Evolutionary conservation across 2,329 filamentous ascomycete species (phyloP).

Genomic region (Fusarium sp.): DNA sequence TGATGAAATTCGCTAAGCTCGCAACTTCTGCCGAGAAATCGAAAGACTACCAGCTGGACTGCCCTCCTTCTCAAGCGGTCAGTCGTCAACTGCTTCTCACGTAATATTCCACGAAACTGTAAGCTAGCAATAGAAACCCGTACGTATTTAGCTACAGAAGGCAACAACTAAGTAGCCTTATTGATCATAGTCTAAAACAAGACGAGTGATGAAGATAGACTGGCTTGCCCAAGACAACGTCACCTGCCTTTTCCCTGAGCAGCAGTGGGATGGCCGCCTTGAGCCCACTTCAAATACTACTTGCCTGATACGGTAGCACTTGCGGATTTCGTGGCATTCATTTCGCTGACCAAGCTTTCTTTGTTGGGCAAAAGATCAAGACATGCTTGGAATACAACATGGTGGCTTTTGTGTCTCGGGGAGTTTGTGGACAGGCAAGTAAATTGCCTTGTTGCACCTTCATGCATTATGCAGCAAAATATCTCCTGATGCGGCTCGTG

Average conservation of each 20-base stretch:
- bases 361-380: neutral
- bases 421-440: neutral
- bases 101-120: neutral
- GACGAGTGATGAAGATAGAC: neutral
- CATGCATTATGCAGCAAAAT: neutral
- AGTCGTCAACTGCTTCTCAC: neutral
- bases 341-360: neutral
- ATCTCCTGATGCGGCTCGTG: neutral
- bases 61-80: neutral
- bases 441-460: neutral
- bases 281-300: neutral
- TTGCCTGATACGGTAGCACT: neutral
- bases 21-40: neutral
- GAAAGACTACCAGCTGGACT: neutral
- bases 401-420: neutral
- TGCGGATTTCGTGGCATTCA: neutral
- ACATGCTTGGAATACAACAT: neutral
- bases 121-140: neutral
- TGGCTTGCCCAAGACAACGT: neutral
- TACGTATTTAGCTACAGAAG: neutral
- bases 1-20: neutral
- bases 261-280: neutral
- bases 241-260: neutral
- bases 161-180: neutral
- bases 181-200: neutral